These are phyloP conservation scores for Rutstroemia sp. DNA, from an alignment of 2,329 filamentous ascomycete genomes.

Conservation along the genomic window DNA sequence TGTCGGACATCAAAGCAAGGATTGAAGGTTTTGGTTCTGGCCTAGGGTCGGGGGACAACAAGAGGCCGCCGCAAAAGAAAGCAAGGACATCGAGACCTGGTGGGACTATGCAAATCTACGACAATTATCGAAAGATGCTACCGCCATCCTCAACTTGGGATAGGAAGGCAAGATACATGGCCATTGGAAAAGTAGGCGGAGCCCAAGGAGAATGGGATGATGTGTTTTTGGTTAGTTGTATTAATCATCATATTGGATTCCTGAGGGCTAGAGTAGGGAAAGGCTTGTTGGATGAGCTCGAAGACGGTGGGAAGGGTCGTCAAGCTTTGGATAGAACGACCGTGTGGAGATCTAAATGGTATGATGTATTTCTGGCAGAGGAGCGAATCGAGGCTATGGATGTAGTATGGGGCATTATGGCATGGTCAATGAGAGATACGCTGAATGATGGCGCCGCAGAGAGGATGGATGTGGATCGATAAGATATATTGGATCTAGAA, in stretches of 20 bases:
- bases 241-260: slow-evolving; percentile 56
- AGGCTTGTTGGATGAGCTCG: slow-evolving; percentile 36
- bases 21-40: slow-evolving; percentile 10
- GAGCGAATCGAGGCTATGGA: no score
- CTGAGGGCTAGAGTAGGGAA: slow-evolving; percentile 51
- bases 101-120: slow-evolving; percentile 48
- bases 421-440: no score
- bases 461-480: no score
- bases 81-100: slow-evolving; percentile 14
- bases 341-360: no score
- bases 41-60: neutral
- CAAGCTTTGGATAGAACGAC: no score
- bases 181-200: slow-evolving; percentile 45
- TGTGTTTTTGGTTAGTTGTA: slow-evolving; percentile 51
- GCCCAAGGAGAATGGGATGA: slow-evolving; percentile 52
- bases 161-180: slow-evolving; percentile 47
- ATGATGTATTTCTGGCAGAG: no score
- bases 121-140: slow-evolving; percentile 55
- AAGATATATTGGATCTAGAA: no score
- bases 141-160: slow-evolving; percentile 54
- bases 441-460: no score
- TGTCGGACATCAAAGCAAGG: neutral
- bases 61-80: slow-evolving; percentile 7
- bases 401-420: no score
- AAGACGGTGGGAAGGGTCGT: no score